These are phyloP conservation scores for Elymus sibiricus DNA, from an alignment of 176 grass and related monocot genomes.

Conservation along the genomic window DNA sequence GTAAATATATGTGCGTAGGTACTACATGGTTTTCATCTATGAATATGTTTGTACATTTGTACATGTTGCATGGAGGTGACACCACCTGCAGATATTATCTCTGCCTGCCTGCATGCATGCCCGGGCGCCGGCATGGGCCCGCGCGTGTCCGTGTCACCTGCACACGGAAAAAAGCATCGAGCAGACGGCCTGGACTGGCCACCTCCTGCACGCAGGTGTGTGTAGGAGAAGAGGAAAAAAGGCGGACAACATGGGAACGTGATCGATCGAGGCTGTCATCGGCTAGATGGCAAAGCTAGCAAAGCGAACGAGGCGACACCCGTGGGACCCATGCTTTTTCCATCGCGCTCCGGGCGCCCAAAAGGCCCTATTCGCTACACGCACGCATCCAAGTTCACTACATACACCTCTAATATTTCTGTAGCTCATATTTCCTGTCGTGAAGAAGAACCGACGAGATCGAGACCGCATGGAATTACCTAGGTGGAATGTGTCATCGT, in stretches of 20 bases:
- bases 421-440: too few species aligned
- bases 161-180: not conserved
- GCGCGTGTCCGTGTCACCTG: not conserved
- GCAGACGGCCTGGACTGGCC: not conserved
- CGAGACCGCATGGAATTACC: too few species aligned
- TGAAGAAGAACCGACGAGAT: not conserved
- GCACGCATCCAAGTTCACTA: not conserved
- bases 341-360: not conserved
- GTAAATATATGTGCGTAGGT: too few species aligned
- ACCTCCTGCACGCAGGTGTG: not conserved
- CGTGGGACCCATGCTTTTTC: not conserved
- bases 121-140: not conserved
- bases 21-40: too few species aligned
- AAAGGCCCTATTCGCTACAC: not conserved
- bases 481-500: too few species aligned
- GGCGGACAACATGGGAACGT: not conserved
- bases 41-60: too few species aligned
- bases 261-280: conserved; percentile 13
- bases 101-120: not conserved
- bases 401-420: too few species aligned
- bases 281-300: not conserved
- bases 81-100: too few species aligned
- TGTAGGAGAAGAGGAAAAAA: not conserved
- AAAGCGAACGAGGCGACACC: not conserved
- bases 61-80: too few species aligned